Conservation (phyloP, 1,284 basidiomycete species). For the Pseudozyma thailandica region DNA sequence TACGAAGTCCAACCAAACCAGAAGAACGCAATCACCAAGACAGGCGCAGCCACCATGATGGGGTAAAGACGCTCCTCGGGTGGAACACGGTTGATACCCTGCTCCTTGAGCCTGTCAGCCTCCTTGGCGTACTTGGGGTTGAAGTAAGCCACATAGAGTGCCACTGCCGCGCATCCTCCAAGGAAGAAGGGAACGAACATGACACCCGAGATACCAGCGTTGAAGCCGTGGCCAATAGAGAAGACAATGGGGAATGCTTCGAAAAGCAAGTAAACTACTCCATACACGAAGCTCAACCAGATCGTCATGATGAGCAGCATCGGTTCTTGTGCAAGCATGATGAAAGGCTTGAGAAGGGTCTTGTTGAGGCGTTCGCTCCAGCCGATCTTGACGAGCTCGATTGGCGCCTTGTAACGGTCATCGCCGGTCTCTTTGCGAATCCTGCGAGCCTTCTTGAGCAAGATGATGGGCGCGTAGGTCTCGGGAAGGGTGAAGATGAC, state of each 20-base stretch:
- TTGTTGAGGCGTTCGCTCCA: constrained; percentile 70
- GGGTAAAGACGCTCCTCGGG: constrained; percentile 61
- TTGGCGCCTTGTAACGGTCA: constrained; percentile 71
- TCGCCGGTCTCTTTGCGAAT: constrained; percentile 77
- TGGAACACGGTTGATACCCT: constrained; percentile 57
- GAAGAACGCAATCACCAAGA: constrained; percentile 69
- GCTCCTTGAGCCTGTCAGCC: constrained; percentile 45
- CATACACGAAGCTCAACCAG: constrained; percentile 82
- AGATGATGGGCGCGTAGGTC: constrained; percentile 74
- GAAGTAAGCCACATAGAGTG: constrained; percentile 48
- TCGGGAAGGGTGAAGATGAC: constrained; percentile 80
- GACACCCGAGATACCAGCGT: constrained; percentile 60
- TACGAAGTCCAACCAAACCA: constrained; percentile 64
- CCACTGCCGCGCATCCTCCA: constrained; percentile 52
- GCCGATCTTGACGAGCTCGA: constrained; percentile 52
- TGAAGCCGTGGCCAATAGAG: constrained; percentile 57
- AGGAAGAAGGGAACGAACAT: constrained; percentile 67
- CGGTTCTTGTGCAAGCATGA: constrained; percentile 76
- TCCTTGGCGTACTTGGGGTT: constrained; percentile 55
- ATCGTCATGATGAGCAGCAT: constrained; percentile 79
- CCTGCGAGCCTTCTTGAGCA: constrained; percentile 71
- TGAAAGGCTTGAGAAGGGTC: constrained; percentile 75
- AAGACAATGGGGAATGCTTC: constrained; percentile 68
- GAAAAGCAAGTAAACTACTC: constrained; percentile 62
- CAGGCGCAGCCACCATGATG: constrained; percentile 64